Evolutionary conservation across 805 yeast species (phyloP), one percentile per base, ranked within the genome.

Genomic region (Millerago galiae): DNA sequence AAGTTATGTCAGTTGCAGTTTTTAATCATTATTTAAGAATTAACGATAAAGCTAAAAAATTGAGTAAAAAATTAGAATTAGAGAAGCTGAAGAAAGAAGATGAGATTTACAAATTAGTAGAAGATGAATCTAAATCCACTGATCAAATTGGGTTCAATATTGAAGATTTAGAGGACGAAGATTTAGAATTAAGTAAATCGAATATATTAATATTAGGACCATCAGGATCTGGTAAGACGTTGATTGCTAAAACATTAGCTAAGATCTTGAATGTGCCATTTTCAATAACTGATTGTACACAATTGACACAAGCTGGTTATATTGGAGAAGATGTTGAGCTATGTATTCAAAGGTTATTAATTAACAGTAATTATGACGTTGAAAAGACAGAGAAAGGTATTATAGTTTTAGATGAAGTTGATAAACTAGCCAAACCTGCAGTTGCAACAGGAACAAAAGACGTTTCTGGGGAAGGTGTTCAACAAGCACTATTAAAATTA

Each of bases 381-480:
- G 71, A 68, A 9, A 65, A 65, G 31, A 71, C 78, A 25, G 79
- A 77, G 50, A 66, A 68, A 43, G 84, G 84, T 5, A 75, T 77
- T 25, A 67, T 79, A 38, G 82, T 79, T 4, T 54, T 79, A 4
- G 83, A 79, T 55, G 83, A 79, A 51, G 62, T 77, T 16, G 82
- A 78, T 49, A 78, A 77, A 47, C 53, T 79, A 10, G 71, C 82
- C 0, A 74, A 72, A 47, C 74, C 76, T 1, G 58, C 70, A 1
- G 65, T 67, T 11, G 58, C 63, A 29, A 64, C 65, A 28, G 79
- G 77, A 4, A 67, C 76, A 0, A 73, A 75, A 47, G 83, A 77
- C 55, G 78, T 77, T 2, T 66, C 81, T 1, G 83, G 83, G 8
- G 83, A 78, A 56, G 83, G 83, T 38, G 83, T 78, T 14, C 83